A percentile compares a stretch with the other conserved stretches of the same genome.
These are phyloP conservation scores for Climacium dendroides DNA, from an alignment of 225 moss, liverwort and hornwort species.

Conservation along the genomic window DNA sequence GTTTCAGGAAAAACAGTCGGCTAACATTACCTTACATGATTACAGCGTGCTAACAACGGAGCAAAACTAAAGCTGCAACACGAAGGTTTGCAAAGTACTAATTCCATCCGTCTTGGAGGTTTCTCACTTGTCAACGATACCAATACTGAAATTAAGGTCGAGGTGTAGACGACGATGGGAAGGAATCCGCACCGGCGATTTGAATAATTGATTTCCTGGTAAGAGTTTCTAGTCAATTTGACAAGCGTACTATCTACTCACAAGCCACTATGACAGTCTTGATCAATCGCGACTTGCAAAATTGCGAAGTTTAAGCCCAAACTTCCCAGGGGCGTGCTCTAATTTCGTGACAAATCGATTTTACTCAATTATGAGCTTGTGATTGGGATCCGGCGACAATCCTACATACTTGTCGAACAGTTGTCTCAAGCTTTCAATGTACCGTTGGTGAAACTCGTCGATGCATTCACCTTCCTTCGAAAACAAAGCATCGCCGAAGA, in stretches of 20 bases:
- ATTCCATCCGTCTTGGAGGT: not conserved
- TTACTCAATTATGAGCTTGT: conserved; percentile 44
- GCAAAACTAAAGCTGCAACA: not conserved
- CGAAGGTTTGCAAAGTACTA: not conserved
- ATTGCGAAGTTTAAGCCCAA: not conserved
- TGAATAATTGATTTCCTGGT: not conserved
- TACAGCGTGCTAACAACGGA: not conserved
- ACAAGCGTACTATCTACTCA: not conserved
- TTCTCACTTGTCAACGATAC: not conserved
- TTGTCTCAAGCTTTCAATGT: conserved; percentile 30
- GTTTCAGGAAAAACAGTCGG: not conserved
- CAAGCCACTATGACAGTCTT: not conserved
- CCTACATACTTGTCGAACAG: conserved; percentile 54
- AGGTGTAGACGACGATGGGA: not conserved
- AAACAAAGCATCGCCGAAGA: conserved; percentile 70
- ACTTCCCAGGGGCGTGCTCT: not conserved
- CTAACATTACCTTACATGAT: not conserved
- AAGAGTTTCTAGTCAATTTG: not conserved
- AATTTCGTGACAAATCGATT: not conserved
- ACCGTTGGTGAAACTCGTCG: conserved; percentile 57
- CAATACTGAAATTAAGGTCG: not conserved
- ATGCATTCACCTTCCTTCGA: conserved; percentile 56
- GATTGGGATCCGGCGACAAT: conserved; percentile 50
- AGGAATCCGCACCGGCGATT: not conserved
- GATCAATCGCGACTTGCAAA: not conserved